These are phyloP conservation scores for Candida anglica DNA, from an alignment of 805 yeast genomes.

Conservation along the genomic window DNA sequence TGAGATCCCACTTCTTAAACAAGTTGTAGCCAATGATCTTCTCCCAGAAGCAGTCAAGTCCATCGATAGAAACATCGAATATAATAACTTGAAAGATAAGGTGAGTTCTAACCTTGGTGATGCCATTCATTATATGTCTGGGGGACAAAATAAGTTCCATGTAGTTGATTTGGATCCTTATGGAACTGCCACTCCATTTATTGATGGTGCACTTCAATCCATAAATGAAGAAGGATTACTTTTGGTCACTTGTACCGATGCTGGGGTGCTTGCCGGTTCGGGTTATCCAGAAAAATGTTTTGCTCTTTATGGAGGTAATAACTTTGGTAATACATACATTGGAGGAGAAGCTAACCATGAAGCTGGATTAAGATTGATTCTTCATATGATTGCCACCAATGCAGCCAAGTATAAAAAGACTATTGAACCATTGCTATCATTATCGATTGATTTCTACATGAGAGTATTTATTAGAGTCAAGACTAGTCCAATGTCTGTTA, in stretches of 20 bases:
- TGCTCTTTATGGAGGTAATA: conserved; percentile 90
- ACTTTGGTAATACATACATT: conserved; percentile 55
- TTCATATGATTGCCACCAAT: conserved; percentile 67
- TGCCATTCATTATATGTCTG: conserved; percentile 81
- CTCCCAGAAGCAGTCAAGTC: conserved; percentile 80
- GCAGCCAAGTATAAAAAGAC: conserved; percentile 89
- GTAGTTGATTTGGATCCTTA: conserved; percentile 95
- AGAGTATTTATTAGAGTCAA: conserved; percentile 77
- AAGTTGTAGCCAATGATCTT: conserved; percentile 86
- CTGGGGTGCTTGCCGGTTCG: conserved; percentile 92
- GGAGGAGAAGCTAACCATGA: conserved; percentile 82
- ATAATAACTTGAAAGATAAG: conserved; percentile 54
- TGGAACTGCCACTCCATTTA: conserved; percentile 94
- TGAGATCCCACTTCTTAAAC: conserved; percentile 75
- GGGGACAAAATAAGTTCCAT: conserved; percentile 55
- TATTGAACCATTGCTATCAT: conserved; percentile 80
- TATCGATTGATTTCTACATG: conserved; percentile 91
- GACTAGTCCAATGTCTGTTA: conserved; percentile 77
- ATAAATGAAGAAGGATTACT: conserved; percentile 82
- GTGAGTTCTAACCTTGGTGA: conserved; percentile 78
- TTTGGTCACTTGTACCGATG: conserved; percentile 92
- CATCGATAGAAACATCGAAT: conserved; percentile 65
- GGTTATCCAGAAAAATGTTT: conserved; percentile 97
- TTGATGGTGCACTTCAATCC: conserved; percentile 85
- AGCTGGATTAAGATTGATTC: conserved; percentile 81